A percentile compares a stretch with the other conserved stretches of the same genome.
These are phyloP conservation scores for Trichoderma gracile DNA, from an alignment of 2,329 filamentous ascomycete species.

Conservation along the genomic window DNA sequence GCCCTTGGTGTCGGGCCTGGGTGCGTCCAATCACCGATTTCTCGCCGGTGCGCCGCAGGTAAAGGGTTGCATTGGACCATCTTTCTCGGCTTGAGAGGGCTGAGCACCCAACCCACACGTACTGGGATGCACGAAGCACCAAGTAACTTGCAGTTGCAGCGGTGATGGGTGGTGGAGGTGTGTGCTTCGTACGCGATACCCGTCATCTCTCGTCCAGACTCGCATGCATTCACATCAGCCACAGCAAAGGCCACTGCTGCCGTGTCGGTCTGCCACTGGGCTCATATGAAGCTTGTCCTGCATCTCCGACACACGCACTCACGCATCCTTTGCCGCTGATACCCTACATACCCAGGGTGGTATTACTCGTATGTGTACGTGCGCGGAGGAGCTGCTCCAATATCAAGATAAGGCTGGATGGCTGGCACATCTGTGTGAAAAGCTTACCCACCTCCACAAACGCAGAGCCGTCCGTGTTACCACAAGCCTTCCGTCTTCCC, in stretches of 20 bases:
- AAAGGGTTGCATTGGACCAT: not conserved
- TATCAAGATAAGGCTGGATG: slow-evolving; percentile 24
- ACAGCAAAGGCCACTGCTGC: not conserved
- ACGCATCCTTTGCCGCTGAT: not conserved
- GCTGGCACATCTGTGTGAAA: not conserved
- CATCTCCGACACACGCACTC: not conserved
- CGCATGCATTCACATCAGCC: too few relatives aligned
- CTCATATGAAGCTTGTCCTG: not conserved
- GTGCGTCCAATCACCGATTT: not conserved
- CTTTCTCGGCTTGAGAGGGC: not conserved
- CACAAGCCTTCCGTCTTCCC: slow-evolving; percentile 1
- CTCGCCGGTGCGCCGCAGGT: not conserved
- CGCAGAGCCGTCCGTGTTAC: not conserved
- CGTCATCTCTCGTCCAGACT: too few relatives aligned
- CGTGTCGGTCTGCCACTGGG: slow-evolving; percentile 17
- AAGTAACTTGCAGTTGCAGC: not conserved
- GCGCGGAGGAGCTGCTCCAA: not conserved
- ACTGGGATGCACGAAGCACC: too few relatives aligned
- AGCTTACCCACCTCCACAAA: slow-evolving; percentile 23
- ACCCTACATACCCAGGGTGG: too few relatives aligned
- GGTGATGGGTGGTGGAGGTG: not conserved
- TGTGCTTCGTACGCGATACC: not conserved
- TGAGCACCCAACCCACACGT: not conserved
- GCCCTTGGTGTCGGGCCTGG: not conserved
- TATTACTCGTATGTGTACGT: too few relatives aligned